Base-by-base conservation (phyloP, 345 rosid genomes). In the Mallotus nudiflorus region DNA sequence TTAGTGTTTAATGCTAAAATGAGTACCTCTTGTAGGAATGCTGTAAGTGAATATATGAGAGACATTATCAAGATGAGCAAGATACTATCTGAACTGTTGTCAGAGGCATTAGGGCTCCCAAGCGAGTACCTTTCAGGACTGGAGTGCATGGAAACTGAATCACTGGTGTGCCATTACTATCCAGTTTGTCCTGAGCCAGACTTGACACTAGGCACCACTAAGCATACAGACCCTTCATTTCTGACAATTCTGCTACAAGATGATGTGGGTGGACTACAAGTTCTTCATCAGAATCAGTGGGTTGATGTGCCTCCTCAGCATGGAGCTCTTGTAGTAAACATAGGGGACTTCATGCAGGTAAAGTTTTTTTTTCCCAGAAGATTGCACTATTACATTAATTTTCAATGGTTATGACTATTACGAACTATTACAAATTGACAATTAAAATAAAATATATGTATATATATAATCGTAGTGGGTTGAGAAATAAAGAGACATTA, bases 301-400 rank as follows among this genome's bases (percentile, higher is more conserved):
- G 37, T 78, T 39, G 85, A 82, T 52, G 85, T 84, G 69, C 75
- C 77, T 28, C 82, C 67, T 53, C 65, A 63, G 3, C 75, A 28
- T 1, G 85, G 80, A 12, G 85, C 85, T 52, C 73, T 86, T 6
- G 77, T 79, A 2, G 71, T 80, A 35, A 84, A 84, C 78, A 69
- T 83, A 0, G 88, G 88, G 0, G 88, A 86, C 67, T 80, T 82
- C 82, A 69, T 82, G 75, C 90, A 82, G 86, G 86, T 82, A 62
- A 66, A 20, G 11, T 5, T 15, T 12, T 2, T 18, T 5, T 15
- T 12, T 2, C 46, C 1, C 46, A 33, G 3, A 33, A 33, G 6
- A 3, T 33, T 33, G 37, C 6, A 33, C 6, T n/a, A n/a, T n/a
- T n/a, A n/a, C n/a, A n/a, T n/a, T n/a, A n/a, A n/a, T n/a, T n/a